Conservation (phyloP, 164 flowering plant species). For the Brasenia schreberi region DNA sequence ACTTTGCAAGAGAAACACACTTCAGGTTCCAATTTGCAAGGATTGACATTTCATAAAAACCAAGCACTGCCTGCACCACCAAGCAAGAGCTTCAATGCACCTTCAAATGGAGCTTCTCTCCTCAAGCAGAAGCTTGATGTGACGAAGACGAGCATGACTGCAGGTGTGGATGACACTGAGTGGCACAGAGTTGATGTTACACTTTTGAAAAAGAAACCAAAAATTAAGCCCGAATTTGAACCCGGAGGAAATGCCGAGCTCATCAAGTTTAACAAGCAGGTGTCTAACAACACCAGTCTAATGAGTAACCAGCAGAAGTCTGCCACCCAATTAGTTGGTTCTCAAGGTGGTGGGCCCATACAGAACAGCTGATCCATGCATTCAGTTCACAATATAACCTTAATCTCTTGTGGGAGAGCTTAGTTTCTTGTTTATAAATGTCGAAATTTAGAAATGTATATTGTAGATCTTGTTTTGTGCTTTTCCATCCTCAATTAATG, state of each 20-base stretch:
- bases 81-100: slow-evolving; percentile 1
- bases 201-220: slow-evolving; percentile 7
- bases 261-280: not conserved
- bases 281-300: slow-evolving; percentile 2
- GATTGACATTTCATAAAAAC: not conserved
- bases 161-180: slow-evolving; percentile 2
- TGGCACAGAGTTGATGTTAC: slow-evolving; percentile 5
- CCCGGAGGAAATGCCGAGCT: slow-evolving; percentile 1
- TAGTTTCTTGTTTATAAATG: not conserved
- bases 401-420: not conserved
- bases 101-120: not conserved
- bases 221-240: slow-evolving; percentile 10
- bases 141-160: slow-evolving; percentile 3
- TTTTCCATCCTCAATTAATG: no score
- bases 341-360: not conserved
- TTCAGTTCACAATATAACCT: not conserved
- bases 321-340: not conserved
- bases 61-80: not conserved
- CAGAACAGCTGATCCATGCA: not conserved
- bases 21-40: slow-evolving; percentile 2
- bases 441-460: not conserved
- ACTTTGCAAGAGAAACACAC: slow-evolving; percentile 4
- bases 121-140: slow-evolving; percentile 7
- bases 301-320: not conserved
- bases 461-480: no score